phyloP scores from a whole-genome alignment of 768 basidiomycete genomes.

The Tylopilus intermedius region DNA sequence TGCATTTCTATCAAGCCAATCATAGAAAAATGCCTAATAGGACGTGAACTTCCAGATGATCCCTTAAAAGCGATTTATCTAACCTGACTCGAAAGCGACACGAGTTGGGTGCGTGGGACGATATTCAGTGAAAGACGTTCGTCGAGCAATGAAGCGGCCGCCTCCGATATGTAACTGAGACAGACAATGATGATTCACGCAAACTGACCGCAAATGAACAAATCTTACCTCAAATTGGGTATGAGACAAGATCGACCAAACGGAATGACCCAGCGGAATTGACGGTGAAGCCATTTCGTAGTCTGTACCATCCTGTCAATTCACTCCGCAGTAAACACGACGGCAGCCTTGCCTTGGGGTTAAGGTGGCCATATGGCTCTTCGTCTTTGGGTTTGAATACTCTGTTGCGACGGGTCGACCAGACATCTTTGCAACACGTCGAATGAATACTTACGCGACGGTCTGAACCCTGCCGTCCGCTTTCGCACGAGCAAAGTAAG shows the following conservation, averaged over 20 bases:
- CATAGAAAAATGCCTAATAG: conserved; percentile 80
- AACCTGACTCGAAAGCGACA: conserved; percentile 72
- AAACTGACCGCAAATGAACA: not conserved
- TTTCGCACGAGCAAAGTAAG: conserved; percentile 86
- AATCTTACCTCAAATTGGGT: conserved; percentile 71
- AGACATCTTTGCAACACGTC: not conserved
- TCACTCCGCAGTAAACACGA: not conserved
- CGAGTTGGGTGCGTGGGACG: conserved; percentile 82
- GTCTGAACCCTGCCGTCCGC: conserved; percentile 72
- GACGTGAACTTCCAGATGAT: conserved; percentile 1
- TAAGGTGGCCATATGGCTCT: conserved; percentile 82
- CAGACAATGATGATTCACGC: not conserved
- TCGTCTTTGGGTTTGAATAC: conserved; percentile 93
- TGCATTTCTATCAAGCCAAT: conserved; percentile 81
- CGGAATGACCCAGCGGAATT: conserved; percentile 85
- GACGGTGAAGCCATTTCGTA: conserved; percentile 85
- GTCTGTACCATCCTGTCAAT: conserved; percentile 43
- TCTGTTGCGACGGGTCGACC: conserved; percentile 32
- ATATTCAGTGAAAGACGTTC: conserved; percentile 68
- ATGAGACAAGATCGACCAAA: conserved; percentile 88
- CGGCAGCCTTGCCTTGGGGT: conserved; percentile 61
- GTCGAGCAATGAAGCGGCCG: conserved; percentile 82
- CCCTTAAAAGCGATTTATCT: conserved; percentile 1
- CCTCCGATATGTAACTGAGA: conserved; percentile 79
- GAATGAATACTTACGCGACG: conserved; percentile 56